These are phyloP conservation scores for Tephrocybe rancida DNA, from an alignment of 768 basidiomycete genomes.

Conservation along the genomic window DNA sequence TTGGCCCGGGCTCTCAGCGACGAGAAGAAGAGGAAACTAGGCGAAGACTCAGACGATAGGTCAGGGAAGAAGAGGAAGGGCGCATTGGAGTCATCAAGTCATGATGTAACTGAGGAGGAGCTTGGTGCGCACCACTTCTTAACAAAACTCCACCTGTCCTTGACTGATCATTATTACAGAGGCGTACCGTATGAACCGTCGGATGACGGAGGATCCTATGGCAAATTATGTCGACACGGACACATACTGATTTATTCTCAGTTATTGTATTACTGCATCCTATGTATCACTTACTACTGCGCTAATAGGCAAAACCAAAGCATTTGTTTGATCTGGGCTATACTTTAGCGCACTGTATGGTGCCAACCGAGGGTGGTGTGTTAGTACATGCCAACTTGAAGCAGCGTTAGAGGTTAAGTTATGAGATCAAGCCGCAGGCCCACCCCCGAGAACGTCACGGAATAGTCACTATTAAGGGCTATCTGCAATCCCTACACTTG, in stretches of 20 bases:
- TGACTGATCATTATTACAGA: slow-evolving; percentile 49
- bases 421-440: no score
- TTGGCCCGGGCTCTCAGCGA: slow-evolving; percentile 73
- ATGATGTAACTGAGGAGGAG: slow-evolving; percentile 90
- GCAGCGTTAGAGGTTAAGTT: no score
- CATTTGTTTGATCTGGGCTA: slow-evolving; percentile 16
- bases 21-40: slow-evolving; percentile 79
- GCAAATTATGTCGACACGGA: slow-evolving; percentile 82
- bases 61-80: slow-evolving; percentile 63
- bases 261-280: slow-evolving; percentile 1
- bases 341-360: no score
- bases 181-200: slow-evolving; percentile 85
- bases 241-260: slow-evolving; percentile 2
- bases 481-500: no score
- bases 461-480: no score
- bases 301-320: slow-evolving; percentile 33
- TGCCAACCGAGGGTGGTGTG: no score
- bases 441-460: no score
- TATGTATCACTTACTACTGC: not conserved
- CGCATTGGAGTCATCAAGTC: slow-evolving; percentile 48
- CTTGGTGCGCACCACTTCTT: slow-evolving; percentile 57
- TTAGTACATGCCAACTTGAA: no score
- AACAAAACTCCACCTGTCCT: slow-evolving; percentile 2
- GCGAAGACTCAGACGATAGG: slow-evolving; percentile 59
- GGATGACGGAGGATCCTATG: slow-evolving; percentile 88